phyloP scores from a whole-genome alignment of 2,329 filamentous ascomycete species.

The Rhynchosporium agropyri region DNA sequence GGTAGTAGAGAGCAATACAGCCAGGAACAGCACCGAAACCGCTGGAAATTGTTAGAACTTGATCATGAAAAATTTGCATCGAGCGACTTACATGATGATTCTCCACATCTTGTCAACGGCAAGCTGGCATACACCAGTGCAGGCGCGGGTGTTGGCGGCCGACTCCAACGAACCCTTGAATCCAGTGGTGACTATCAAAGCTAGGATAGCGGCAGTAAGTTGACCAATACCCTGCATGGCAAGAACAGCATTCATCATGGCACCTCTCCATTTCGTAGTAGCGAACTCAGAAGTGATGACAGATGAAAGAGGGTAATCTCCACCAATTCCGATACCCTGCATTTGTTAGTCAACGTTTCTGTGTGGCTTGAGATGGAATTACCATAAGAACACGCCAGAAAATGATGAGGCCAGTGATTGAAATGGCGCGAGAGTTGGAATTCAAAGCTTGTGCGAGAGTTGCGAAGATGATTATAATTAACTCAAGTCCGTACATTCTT shows the following conservation, averaged over 20 bases:
- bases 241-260: conserved; percentile 86
- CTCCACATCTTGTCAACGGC: conserved; percentile 90
- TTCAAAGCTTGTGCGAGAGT: conserved; percentile 73
- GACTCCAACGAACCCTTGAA: conserved; percentile 66
- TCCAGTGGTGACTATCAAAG: conserved; percentile 72
- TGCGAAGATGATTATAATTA: conserved; percentile 79
- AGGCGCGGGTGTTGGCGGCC: conserved; percentile 55
- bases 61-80: too few species aligned
- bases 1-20: conserved; percentile 80
- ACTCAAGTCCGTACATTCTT: conserved; percentile 76
- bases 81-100: conserved; percentile 58
- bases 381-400: conserved; percentile 81
- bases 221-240: conserved; percentile 87
- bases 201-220: conserved; percentile 73
- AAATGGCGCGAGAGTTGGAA: conserved; percentile 63
- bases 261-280: conserved; percentile 81
- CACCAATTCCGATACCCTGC: conserved; percentile 67
- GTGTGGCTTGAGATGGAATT: background rate
- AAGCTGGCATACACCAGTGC: conserved; percentile 64
- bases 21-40: conserved; percentile 81
- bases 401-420: conserved; percentile 68
- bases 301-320: conserved; percentile 79
- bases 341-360: conserved; percentile 31
- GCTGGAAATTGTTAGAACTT: conserved; percentile 22
- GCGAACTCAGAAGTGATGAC: conserved; percentile 89